Base-by-base conservation (phyloP, 306 rosid species). In the Oxytropis ochrocephala region DNA sequence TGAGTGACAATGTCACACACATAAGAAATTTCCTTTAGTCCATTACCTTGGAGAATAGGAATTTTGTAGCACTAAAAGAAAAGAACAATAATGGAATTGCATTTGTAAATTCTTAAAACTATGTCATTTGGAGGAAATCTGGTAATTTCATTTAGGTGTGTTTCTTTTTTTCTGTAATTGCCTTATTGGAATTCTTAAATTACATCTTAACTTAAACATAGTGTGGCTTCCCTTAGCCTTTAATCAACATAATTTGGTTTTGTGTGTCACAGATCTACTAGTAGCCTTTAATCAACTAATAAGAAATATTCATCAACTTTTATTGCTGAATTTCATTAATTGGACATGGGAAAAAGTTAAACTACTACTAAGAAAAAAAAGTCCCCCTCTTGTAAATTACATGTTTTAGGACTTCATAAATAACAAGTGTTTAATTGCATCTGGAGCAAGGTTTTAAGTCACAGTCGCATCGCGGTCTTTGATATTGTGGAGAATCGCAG, bases 371-470 rank as follows among this genome's bases (percentile, higher is more conserved):
- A 6, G 44, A 55, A 55, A 30, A 30, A 16, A 52, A 52, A 7
- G 27, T 8, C 24, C 14, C 53, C 30, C 27, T 41, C 41, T 16
- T 39, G 52, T 13, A 13, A 69, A 42, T 16, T 42, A 74, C 38
- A 50, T 41, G 21, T 50, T 3, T 14, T 44, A 24, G 33, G n/a
- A n/a, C n/a, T n/a, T n/a, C n/a, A 13, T 19, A 52, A 58, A 46
- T 10, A 9, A 69, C 24, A 62, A 44, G 42, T 27, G 56, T 17
- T 67, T 54, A 44, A 64, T 74, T 54, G 69, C 49, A 51, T 51
- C 41, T n/a, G 6, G 8, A 43, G 59, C 30, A 21, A 21, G 27
- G 27, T 21, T 21, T 21, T 1, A 21, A 21, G 27, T 21, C 2
- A 2, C 2, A 2, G 27, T 21, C 27, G 27, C 27, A 21, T 21